Conservation (phyloP, 2,329 filamentous ascomycete genomes). For the Stagonosporopsis cucurbitacearum region DNA sequence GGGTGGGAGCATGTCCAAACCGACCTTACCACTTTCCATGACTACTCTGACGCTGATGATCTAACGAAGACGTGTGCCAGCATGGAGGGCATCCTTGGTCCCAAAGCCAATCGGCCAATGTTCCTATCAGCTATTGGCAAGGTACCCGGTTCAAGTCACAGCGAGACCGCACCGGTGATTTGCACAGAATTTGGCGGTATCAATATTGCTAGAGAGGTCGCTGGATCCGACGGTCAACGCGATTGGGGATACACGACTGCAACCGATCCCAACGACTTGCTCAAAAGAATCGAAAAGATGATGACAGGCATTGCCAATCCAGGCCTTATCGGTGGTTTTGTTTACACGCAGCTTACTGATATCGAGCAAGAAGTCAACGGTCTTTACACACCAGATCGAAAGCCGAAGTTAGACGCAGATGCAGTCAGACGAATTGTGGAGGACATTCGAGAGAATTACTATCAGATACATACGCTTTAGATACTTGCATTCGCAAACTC, state of each 20-base stretch:
- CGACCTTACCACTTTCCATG: slow-evolving; percentile 72
- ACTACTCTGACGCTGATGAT: slow-evolving; percentile 66
- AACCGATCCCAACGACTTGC: slow-evolving; percentile 63
- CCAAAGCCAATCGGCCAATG: slow-evolving; percentile 60
- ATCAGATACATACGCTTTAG: slow-evolving; percentile 24
- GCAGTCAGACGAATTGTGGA: slow-evolving; percentile 65
- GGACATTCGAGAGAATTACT: slow-evolving; percentile 45
- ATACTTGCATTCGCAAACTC: not conserved
- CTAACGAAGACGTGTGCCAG: slow-evolving; percentile 62
- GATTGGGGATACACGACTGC: slow-evolving; percentile 74
- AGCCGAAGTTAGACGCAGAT: slow-evolving; percentile 62
- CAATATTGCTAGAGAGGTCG: slow-evolving; percentile 63
- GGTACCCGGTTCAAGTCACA: slow-evolving; percentile 57
- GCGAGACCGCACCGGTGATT: slow-evolving; percentile 64
- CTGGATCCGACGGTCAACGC: slow-evolving; percentile 54
- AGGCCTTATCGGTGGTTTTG: slow-evolving; percentile 66
- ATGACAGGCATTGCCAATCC: slow-evolving; percentile 64
- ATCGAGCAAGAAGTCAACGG: slow-evolving; percentile 75
- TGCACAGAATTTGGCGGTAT: slow-evolving; percentile 73
- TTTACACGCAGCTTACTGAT: slow-evolving; percentile 69
- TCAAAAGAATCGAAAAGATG: slow-evolving; percentile 64
- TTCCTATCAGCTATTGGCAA: slow-evolving; percentile 59
- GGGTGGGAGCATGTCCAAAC: slow-evolving; percentile 73
- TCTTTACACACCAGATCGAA: slow-evolving; percentile 67
- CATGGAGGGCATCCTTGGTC: slow-evolving; percentile 61